A percentile compares a stretch with the other conserved stretches of the same genome.
Evolutionary conservation across 371 early-diverging fungal species (phyloP).

Genomic region (Mortierella sp.): DNA sequence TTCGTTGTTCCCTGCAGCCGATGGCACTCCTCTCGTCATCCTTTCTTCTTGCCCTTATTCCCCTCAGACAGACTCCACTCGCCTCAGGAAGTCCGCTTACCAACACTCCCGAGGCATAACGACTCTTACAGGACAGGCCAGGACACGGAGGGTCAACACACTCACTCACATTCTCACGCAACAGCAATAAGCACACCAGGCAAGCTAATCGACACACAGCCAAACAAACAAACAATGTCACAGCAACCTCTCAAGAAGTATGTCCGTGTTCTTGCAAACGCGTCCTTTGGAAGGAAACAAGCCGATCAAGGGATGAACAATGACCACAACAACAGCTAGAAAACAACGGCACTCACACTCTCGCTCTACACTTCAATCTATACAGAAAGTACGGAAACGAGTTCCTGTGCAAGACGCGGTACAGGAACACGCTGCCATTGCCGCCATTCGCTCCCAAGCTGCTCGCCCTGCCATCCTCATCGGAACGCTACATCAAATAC

Average conservation of each 20-base stretch:
- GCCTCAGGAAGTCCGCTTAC: not conserved
- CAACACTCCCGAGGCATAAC: not conserved
- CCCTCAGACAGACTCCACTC: not conserved
- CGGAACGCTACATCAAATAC: slow-evolving; percentile 74
- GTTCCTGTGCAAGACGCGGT: slow-evolving; percentile 83
- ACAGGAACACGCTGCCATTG: slow-evolving; percentile 83
- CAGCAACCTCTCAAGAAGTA: slow-evolving; percentile 36
- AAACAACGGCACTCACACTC: not conserved
- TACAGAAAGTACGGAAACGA: slow-evolving; percentile 77
- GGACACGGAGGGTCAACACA: not conserved
- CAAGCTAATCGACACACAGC: not conserved
- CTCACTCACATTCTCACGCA: not conserved
- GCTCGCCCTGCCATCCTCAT: slow-evolving; percentile 69
- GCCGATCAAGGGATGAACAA: not conserved
- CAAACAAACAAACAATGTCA: slow-evolving; percentile 18
- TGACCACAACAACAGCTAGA: not conserved
- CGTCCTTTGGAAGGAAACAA: not conserved
- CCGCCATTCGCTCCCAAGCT: slow-evolving; percentile 90
- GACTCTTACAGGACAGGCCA: not conserved
- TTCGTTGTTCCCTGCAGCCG: not conserved
- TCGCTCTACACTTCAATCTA: not conserved
- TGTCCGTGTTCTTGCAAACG: not conserved
- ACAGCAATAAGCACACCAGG: not conserved
- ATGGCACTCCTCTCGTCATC: not conserved
- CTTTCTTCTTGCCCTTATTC: not conserved